phyloP scores from a whole-genome alignment of 2,329 filamentous ascomycete species.

The Kalaharituber pfeilii region DNA sequence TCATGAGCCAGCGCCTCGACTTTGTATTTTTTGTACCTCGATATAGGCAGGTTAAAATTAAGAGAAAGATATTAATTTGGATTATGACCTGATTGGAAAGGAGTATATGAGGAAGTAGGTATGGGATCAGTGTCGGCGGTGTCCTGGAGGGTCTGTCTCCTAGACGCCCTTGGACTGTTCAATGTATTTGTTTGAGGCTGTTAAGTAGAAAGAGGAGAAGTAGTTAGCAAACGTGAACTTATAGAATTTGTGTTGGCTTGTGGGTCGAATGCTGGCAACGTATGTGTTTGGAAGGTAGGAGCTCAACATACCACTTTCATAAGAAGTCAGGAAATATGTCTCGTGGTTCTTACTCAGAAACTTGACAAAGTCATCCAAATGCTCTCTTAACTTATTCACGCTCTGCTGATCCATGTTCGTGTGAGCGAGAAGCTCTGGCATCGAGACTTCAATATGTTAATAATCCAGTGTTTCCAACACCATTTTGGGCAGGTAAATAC shows the following conservation, averaged over 20 bases:
- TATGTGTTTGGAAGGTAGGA: background rate
- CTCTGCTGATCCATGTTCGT: slow-evolving; percentile 96
- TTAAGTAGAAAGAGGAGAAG: background rate
- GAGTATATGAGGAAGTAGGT: too few species aligned
- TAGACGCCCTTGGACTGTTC: background rate
- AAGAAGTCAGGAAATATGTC: slow-evolving; percentile 60
- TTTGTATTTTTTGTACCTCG: too few species aligned
- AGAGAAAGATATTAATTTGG: background rate
- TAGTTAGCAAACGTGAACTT: background rate
- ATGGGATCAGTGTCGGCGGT: too few species aligned
- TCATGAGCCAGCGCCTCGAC: too few species aligned
- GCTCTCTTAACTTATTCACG: slow-evolving; percentile 71
- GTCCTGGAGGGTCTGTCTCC: too few species aligned
- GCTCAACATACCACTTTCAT: slow-evolving; percentile 38
- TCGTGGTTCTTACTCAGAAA: slow-evolving; percentile 67
- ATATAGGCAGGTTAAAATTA: background rate
- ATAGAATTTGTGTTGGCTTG: too few species aligned
- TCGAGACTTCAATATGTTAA: slow-evolving; percentile 42
- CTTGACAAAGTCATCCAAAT: slow-evolving; percentile 66
- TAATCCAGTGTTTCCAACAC: background rate
- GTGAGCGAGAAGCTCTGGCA: slow-evolving; percentile 86
- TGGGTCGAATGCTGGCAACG: too few species aligned
- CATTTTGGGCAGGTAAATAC: slow-evolving; percentile 36
- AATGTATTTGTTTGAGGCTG: background rate
- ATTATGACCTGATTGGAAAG: too few species aligned